A percentile compares a stretch with the other conserved stretches of the same genome.
These are phyloP conservation scores for Paecilomyces variotii DNA, from an alignment of 2,329 filamentous ascomycete species.

Conservation along the genomic window DNA sequence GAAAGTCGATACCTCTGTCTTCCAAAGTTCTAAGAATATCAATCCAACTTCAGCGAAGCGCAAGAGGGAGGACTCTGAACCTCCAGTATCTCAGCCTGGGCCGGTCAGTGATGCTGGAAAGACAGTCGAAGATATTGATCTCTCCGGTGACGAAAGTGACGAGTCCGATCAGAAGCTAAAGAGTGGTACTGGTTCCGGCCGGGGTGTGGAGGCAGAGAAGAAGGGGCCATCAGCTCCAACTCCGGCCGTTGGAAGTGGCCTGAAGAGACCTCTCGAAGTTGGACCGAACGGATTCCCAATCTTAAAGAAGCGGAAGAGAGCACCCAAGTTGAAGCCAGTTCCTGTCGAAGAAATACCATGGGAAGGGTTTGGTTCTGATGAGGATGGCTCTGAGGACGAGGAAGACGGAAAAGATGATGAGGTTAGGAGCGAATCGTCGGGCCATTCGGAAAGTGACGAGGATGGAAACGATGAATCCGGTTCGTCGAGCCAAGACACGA, in stretches of 20 bases:
- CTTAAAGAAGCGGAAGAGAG: conserved; percentile 72
- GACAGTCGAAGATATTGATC: conserved; percentile 18
- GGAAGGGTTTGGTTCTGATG: conserved; percentile 38
- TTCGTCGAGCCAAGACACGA: conserved; percentile 18
- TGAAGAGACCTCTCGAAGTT: conserved; percentile 78
- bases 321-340: conserved; percentile 41
- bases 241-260: conserved; percentile 54
- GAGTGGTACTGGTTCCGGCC: conserved; percentile 10
- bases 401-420: conserved; percentile 32
- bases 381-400: conserved; percentile 7
- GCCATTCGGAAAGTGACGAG: conserved; percentile 6
- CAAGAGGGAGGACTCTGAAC: conserved; percentile 50
- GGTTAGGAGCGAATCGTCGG: conserved; percentile 17
- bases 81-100: conserved; percentile 5
- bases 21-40: conserved; percentile 69
- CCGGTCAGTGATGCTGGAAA: conserved; percentile 8
- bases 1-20: conserved; percentile 73
- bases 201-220: conserved; percentile 45
- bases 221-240: conserved; percentile 19
- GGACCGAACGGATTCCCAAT: conserved; percentile 73
- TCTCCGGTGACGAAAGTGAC: conserved; percentile 26
- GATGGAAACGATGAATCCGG: conserved; percentile 14
- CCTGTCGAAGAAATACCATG: conserved; percentile 32
- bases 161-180: conserved; percentile 24
- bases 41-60: conserved; percentile 46